Conservation (phyloP, 495 filamentous ascomycete species). For the Barbatosphaeria neglecta region DNA sequence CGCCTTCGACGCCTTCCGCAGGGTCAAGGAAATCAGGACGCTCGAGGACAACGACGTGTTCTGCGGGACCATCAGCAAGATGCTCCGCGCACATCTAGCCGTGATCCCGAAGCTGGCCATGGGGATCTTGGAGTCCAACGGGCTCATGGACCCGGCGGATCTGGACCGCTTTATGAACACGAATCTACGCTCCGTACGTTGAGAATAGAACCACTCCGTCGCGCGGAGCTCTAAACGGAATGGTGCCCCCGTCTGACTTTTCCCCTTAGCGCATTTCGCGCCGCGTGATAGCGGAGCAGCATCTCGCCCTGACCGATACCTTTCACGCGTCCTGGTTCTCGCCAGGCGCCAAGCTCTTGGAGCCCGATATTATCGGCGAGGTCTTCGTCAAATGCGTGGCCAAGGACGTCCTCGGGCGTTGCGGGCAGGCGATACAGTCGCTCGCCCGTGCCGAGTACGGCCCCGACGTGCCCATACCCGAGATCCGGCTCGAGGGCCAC, state of each 20-base stretch:
- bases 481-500: conserved; percentile 78
- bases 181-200: conserved; percentile 69
- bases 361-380: conserved; percentile 85
- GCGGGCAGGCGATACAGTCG: conserved; percentile 58
- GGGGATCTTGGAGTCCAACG: conserved; percentile 80
- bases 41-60: conserved; percentile 85
- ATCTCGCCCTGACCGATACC: conserved; percentile 91
- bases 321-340: conserved; percentile 92
- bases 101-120: conserved; percentile 91
- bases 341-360: conserved; percentile 59
- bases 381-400: conserved; percentile 93
- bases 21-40: conserved; percentile 69
- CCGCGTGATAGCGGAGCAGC: conserved; percentile 94
- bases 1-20: conserved; percentile 82
- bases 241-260: conserved; percentile 2
- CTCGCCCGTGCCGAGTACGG: conserved; percentile 64
- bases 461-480: conserved; percentile 54
- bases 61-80: conserved; percentile 68
- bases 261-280: conserved; percentile 68
- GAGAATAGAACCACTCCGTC: no score
- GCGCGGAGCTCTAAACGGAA: no score
- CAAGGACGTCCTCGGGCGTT: conserved; percentile 74
- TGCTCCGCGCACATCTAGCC: conserved; percentile 75
- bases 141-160: conserved; percentile 61
- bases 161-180: conserved; percentile 95